Percentiles rank a stretch among this genome's conserved stretches.
Conservation (phyloP, 2,329 filamentous ascomycete genomes). For the Fusarium humuli region DNA sequence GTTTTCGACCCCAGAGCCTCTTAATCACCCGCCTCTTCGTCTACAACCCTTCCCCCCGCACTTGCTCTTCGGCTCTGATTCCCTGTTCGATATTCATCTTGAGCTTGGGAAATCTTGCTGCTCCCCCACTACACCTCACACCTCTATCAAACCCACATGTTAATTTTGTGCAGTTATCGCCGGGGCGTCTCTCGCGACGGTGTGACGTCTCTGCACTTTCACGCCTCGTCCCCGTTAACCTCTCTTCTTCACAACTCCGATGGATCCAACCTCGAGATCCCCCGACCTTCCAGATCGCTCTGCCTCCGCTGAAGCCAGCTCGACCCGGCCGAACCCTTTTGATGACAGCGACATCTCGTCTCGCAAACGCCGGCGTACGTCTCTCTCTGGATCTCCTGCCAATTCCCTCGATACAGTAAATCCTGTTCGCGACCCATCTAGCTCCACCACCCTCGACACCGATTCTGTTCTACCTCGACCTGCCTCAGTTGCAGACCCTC, state of each 20-base stretch:
- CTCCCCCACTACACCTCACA: conserved; percentile 36
- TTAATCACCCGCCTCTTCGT: conserved; percentile 28
- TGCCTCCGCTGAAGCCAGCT: conserved; percentile 71
- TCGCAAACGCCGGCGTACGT: conserved; percentile 72
- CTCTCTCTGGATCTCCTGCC: conserved; percentile 65
- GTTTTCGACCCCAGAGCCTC: conserved; percentile 18
- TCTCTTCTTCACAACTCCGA: conserved; percentile 58
- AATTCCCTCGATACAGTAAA: conserved; percentile 61
- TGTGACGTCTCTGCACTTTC: conserved; percentile 61
- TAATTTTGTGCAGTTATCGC: conserved; percentile 65
- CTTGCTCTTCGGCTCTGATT: conserved; percentile 27
- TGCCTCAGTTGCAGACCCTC: conserved; percentile 46
- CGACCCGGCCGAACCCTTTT: conserved; percentile 73
- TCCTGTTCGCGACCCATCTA: conserved; percentile 49
- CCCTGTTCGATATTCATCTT: conserved; percentile 17
- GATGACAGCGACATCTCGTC: conserved; percentile 67
- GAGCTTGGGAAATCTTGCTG: conserved; percentile 34
- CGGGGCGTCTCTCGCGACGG: conserved; percentile 66
- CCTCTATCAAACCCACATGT: conserved; percentile 63
- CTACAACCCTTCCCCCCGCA: background rate
- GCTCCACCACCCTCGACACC: conserved; percentile 49
- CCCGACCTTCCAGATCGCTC: conserved; percentile 68
- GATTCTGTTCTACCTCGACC: conserved; percentile 45
- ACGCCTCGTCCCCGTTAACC: conserved; percentile 54
- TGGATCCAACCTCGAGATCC: conserved; percentile 64